Percentiles rank a stretch among this genome's conserved stretches.
Conservation (phyloP, 345 rosid species). For the Eucalyptus leucophloia region DNA sequence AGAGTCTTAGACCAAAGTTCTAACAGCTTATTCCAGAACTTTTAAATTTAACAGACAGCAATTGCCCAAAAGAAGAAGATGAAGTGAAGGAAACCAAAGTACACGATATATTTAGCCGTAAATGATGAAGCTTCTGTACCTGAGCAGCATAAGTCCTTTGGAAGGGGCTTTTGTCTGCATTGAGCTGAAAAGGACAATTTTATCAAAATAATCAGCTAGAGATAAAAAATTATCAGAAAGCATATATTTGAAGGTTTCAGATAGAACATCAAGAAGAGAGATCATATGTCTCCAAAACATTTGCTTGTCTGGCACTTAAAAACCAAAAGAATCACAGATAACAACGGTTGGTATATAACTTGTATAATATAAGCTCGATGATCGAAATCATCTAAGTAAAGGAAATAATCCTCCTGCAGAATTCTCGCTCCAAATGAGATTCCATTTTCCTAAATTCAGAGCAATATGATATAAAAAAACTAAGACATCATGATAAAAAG, state of each 20-base stretch:
- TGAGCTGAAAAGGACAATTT: constrained; percentile 51
- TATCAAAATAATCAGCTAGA: not conserved
- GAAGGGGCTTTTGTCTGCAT: constrained; percentile 86
- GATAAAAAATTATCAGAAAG: not conserved
- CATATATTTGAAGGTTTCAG: not conserved
- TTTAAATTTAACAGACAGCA: not conserved
- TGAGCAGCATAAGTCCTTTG: constrained; percentile 95
- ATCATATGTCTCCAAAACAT: not conserved
- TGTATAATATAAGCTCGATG: not conserved
- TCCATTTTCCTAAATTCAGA: not conserved
- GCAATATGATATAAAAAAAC: not conserved
- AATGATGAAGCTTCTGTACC: constrained; percentile 15
- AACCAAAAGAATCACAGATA: not conserved
- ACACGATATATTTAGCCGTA: not conserved
- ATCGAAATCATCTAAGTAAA: not conserved
- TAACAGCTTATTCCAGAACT: not conserved
- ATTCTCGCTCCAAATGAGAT: not conserved
- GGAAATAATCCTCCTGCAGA: not conserved
- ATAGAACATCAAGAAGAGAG: not conserved
- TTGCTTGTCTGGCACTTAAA: not conserved
- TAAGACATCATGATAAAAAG: not conserved
- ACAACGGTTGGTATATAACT: not conserved
- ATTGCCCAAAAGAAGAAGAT: not conserved
- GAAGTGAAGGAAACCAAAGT: not conserved
- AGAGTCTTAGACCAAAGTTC: not conserved